phyloP scores from a whole-genome alignment of 306 rosid genomes.

The Canavalia ensiformis region DNA sequence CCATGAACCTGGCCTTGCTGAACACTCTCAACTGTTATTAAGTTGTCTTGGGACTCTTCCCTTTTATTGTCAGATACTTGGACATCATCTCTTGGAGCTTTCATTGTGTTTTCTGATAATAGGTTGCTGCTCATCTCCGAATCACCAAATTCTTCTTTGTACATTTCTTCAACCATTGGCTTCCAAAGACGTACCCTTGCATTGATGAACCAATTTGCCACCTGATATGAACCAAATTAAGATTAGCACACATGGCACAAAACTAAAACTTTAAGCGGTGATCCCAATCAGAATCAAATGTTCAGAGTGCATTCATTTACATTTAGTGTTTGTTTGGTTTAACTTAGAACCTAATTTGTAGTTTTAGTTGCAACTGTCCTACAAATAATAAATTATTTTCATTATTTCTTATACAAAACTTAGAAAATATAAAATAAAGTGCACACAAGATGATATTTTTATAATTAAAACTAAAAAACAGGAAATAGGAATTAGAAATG shows the following conservation, averaged over 20 bases:
- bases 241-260: slow-evolving; percentile 10
- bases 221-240: slow-evolving; percentile 54
- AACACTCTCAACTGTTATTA: slow-evolving; percentile 40
- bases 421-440: too few species aligned
- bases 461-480: too few species aligned
- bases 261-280: background rate
- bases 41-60: slow-evolving; percentile 59
- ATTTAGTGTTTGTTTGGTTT: too few species aligned
- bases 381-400: too few species aligned
- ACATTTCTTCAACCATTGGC: slow-evolving; percentile 97
- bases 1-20: slow-evolving; percentile 34
- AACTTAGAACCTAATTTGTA: too few species aligned
- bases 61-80: slow-evolving; percentile 53
- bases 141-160: slow-evolving; percentile 88
- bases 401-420: too few species aligned
- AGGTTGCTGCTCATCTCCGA: slow-evolving; percentile 63
- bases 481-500: too few species aligned
- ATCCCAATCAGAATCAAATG: too few species aligned
- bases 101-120: slow-evolving; percentile 59
- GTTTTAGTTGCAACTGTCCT: too few species aligned
- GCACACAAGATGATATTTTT: too few species aligned
- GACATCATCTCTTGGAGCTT: slow-evolving; percentile 52
- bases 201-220: slow-evolving; percentile 94
- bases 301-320: too few species aligned
- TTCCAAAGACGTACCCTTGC: slow-evolving; percentile 95